These are phyloP conservation scores for Fusarium brachygibbosum DNA, from an alignment of 2,329 filamentous ascomycete species.

Conservation along the genomic window DNA sequence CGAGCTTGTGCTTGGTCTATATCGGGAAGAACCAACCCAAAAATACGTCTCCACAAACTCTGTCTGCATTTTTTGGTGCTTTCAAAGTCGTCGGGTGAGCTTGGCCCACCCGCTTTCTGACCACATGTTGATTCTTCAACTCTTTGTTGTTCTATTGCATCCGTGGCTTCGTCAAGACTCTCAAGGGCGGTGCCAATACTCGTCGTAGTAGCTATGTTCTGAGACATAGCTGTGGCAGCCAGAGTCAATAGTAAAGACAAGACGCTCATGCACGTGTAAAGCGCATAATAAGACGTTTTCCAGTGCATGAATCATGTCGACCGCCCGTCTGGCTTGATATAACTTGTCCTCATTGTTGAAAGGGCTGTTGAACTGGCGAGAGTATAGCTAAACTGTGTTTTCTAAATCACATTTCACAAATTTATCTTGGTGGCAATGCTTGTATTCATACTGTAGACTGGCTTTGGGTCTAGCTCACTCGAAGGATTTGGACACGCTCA, in stretches of 20 bases:
- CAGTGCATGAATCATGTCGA: background rate
- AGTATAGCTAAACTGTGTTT: too few relatives aligned
- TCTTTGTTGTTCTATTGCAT: background rate
- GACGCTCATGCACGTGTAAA: background rate
- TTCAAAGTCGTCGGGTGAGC: background rate
- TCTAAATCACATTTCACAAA: background rate
- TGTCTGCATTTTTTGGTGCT: too few relatives aligned
- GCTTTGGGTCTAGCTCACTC: too few relatives aligned
- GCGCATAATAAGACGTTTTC: too few relatives aligned
- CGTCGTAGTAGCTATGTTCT: background rate
- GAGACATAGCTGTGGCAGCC: too few relatives aligned
- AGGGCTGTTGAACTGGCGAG: too few relatives aligned
- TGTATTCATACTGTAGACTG: too few relatives aligned
- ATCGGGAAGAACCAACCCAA: background rate
- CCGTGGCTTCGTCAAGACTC: fast-evolving
- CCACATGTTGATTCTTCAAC: background rate
- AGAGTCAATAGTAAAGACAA: too few relatives aligned
- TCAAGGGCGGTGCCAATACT: too few relatives aligned
- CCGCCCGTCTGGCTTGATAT: background rate
- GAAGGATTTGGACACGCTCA: background rate
- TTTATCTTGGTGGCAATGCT: background rate
- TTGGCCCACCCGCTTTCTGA: fast-evolving
- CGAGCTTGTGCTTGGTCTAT: background rate
- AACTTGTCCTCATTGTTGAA: too few relatives aligned
- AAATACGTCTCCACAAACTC: background rate